A percentile compares a stretch with the other conserved stretches of the same genome.
Conservation (phyloP, 129 eudicot species). For the Flaveria linearis region DNA sequence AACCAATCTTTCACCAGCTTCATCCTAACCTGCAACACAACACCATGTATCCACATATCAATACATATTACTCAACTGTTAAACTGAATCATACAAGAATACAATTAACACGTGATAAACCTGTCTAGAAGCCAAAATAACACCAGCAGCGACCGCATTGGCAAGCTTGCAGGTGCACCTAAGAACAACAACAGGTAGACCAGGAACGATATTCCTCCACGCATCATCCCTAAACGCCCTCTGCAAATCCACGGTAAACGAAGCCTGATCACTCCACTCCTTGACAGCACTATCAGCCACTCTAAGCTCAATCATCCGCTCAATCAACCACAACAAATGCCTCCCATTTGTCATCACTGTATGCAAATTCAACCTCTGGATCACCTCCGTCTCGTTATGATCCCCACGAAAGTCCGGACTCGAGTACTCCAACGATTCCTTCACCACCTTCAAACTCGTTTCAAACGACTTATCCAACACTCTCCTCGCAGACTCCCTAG, state of each 20-base stretch:
- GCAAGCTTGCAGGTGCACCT: slow-evolving; percentile 78
- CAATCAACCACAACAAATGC: slow-evolving; percentile 91
- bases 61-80: neutral
- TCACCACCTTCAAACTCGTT: slow-evolving; percentile 66
- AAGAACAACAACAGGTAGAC: slow-evolving; percentile 70
- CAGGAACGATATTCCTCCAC: slow-evolving; percentile 86
- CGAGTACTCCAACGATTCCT: slow-evolving; percentile 75
- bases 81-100: too few relatives aligned
- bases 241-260: slow-evolving; percentile 74
- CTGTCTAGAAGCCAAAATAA: slow-evolving; percentile 74
- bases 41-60: neutral
- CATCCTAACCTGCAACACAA: slow-evolving; percentile 81
- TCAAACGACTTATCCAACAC: slow-evolving; percentile 75
- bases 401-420: slow-evolving; percentile 90
- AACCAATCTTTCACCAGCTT: slow-evolving; percentile 84
- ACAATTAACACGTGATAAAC: slow-evolving; percentile 28
- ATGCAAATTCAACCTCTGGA: slow-evolving; percentile 90
- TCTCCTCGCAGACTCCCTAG: too few relatives aligned
- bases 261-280: slow-evolving; percentile 82
- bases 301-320: slow-evolving; percentile 91
- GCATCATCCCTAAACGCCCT: slow-evolving; percentile 87
- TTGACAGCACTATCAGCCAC: slow-evolving; percentile 83
- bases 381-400: slow-evolving; percentile 75
- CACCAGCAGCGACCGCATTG: slow-evolving; percentile 72
- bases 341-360: slow-evolving; percentile 75